Conservation (phyloP, 768 basidiomycete genomes). For the Crucibulum laeve region DNA sequence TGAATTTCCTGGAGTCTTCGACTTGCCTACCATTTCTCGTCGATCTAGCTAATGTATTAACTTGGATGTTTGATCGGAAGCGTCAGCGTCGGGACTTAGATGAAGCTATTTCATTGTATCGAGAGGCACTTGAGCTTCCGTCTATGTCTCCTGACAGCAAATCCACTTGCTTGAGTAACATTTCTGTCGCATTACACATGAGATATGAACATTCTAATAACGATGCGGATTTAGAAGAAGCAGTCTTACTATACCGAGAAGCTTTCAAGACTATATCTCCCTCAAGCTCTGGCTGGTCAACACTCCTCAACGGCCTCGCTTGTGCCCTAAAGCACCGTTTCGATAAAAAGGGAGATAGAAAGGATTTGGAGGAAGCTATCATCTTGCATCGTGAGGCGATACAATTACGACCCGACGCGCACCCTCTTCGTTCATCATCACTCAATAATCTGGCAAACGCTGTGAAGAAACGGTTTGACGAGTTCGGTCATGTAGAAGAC, state of each 20-base stretch:
- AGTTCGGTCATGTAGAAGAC: neutral
- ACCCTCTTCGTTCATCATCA: neutral
- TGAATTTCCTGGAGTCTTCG: too few species aligned
- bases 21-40: neutral
- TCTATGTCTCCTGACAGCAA: too few species aligned
- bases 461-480: neutral
- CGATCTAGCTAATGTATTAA: neutral
- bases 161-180: neutral
- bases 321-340: neutral
- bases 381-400: neutral
- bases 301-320: neutral
- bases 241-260: neutral
- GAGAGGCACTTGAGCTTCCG: neutral
- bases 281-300: neutral
- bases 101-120: neutral
- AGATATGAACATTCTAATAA: neutral
- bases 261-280: neutral
- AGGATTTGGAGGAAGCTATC: neutral
- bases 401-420: neutral
- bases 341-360: neutral
- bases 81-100: neutral
- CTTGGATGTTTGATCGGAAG: neutral
- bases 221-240: neutral
- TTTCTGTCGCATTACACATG: neutral
- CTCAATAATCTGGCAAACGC: neutral